Base-by-base conservation (phyloP, 2,329 filamentous ascomycete genomes). In the Pseudogymnoascus verrucosus region DNA sequence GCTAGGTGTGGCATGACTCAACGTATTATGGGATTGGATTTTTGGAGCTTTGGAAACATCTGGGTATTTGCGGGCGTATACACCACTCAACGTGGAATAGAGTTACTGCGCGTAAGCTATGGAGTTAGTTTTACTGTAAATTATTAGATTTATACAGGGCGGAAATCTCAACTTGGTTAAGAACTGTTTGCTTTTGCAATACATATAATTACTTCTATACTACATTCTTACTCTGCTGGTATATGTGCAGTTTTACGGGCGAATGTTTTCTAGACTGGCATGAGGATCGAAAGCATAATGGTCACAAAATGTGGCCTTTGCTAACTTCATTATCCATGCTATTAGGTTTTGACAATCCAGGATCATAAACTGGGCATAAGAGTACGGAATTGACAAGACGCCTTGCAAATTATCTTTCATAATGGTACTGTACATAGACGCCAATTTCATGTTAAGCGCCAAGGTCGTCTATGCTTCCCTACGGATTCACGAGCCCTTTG, bases 401-500 rank as follows among this genome's bases (percentile, higher is more conserved):
- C 51, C 28, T 36, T 57, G 28, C 28, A 36, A 21, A 57, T 57
- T 57, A 57, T 57, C 28, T 57, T 57, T 57, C 51, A 36, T 57
- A 57, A 57, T 57, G 51, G 51, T 57, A 57, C 51, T 57, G 16
- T 57, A 57, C 51, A 57, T 57, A 57, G 51, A 57, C 51, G 51
- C 51, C 51, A 57, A 57, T 57, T 34, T 57, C 51, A 57, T 34
- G 28, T 57, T 36, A 57, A 57, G 51, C 51, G 51, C 51, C 51
- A 57, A 57, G 51, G 36, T 57, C 51, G 16, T 57, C 51, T 57
- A 57, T 57, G 51, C 51, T 57, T 57, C 51, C 28, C 51, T 57
- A 57, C 51, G 51, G 51, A 57, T 57, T 57, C 51, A 57, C 21
- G 51, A 57, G 51, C 51, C 51, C 51, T 8, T 34, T 57, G 21